phyloP scores from a whole-genome alignment of 75 land plant genomes.

The Larix kaempferi region DNA sequence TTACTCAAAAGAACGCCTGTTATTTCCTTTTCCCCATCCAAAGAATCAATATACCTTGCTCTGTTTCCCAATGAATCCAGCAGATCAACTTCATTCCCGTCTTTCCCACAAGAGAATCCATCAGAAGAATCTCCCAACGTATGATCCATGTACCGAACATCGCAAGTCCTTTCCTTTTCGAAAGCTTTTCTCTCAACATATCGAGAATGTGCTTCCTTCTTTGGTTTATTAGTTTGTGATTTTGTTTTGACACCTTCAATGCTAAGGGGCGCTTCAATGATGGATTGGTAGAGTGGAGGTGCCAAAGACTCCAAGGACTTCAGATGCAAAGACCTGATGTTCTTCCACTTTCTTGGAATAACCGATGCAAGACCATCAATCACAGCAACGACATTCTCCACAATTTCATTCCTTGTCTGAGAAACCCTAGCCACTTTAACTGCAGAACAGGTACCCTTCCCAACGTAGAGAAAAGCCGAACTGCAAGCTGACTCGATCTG shows the following conservation, averaged over 20 bases:
- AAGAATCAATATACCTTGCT: neutral
- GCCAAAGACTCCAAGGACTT: slow-evolving; percentile 72
- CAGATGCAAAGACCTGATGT: slow-evolving; percentile 62
- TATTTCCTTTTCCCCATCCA: neutral
- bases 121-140: slow-evolving; percentile 9
- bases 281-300: slow-evolving; percentile 68
- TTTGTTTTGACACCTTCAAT: slow-evolving; percentile 18
- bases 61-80: neutral
- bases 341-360: slow-evolving; percentile 73
- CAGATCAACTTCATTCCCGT: neutral
- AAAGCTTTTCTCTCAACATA: neutral
- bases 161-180: slow-evolving; percentile 36
- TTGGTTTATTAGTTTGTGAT: neutral
- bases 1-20: neutral
- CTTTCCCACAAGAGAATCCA: slow-evolving; percentile 6
- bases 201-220: slow-evolving; percentile 3
- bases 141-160: slow-evolving; percentile 36
- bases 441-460: slow-evolving; percentile 69
- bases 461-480: slow-evolving; percentile 58
- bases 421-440: slow-evolving; percentile 61
- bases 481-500: slow-evolving; percentile 49
- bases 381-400: slow-evolving; percentile 64
- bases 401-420: slow-evolving; percentile 51
- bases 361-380: slow-evolving; percentile 46
- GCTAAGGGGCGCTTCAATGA: slow-evolving; percentile 41